phyloP scores from a whole-genome alignment of 306 rosid genomes.

The Trifolium pratense region DNA sequence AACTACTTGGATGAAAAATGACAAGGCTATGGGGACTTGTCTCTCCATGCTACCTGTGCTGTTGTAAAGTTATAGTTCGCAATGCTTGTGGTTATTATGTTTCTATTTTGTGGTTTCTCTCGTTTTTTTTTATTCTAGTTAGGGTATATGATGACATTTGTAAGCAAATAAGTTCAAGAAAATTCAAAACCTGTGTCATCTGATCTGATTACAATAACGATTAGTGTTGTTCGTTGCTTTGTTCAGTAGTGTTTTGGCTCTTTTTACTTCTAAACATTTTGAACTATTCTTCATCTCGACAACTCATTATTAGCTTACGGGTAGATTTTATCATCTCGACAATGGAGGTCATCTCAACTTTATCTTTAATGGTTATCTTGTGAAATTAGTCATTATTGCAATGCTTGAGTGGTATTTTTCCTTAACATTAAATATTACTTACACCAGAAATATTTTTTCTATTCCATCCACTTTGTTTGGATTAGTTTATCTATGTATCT shows the following conservation, averaged over 20 bases:
- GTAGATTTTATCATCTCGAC: neutral
- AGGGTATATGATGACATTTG: slow-evolving; percentile 15
- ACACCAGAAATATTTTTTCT: neutral
- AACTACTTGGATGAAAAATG: slow-evolving; percentile 36
- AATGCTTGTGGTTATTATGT: slow-evolving; percentile 21
- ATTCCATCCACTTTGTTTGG: neutral
- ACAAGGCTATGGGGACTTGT: slow-evolving; percentile 20
- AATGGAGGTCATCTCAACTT: neutral
- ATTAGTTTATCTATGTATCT: neutral
- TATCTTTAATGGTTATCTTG: neutral
- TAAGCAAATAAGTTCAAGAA: neutral
- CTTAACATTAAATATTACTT: neutral
- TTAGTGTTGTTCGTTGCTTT: neutral
- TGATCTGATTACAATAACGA: neutral
- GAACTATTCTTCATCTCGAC: too few relatives aligned
- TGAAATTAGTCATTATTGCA: neutral
- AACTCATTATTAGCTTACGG: neutral
- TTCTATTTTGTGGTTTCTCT: slow-evolving; percentile 7
- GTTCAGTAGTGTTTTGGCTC: too few relatives aligned
- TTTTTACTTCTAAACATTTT: too few relatives aligned
- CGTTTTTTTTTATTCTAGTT: slow-evolving; percentile 9
- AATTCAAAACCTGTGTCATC: neutral
- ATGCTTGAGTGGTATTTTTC: neutral
- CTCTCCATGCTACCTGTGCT: slow-evolving; percentile 25
- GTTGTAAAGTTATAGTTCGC: slow-evolving; percentile 33